These are phyloP conservation scores for Aureobasidium sp. DNA, from an alignment of 2,329 filamentous ascomycete species.

Conservation along the genomic window DNA sequence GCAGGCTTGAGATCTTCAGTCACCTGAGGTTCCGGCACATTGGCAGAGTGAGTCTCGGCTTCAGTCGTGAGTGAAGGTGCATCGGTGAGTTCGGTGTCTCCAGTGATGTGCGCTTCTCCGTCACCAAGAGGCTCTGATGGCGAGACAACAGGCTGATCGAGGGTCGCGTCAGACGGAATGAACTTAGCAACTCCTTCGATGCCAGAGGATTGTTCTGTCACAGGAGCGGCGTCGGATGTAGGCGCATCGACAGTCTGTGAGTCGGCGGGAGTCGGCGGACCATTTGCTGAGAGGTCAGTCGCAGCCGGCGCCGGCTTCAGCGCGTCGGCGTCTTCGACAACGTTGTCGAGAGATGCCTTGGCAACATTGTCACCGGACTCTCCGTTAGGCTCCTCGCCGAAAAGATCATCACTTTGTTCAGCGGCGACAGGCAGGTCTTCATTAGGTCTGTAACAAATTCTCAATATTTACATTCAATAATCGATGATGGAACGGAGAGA, in stretches of 20 bases:
- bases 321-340: not conserved
- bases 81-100: constrained; percentile 17
- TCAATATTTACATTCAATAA: constrained; percentile 17
- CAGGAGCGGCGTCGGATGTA: constrained; percentile 25
- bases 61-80: constrained; percentile 10
- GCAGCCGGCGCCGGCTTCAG: not conserved
- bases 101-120: constrained; percentile 22
- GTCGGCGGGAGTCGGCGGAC: not conserved
- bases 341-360: constrained; percentile 17
- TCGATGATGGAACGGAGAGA: not conserved
- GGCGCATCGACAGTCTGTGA: constrained; percentile 14
- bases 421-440: constrained; percentile 11
- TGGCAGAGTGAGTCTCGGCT: constrained; percentile 17
- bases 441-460: constrained; percentile 14
- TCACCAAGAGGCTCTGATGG: constrained; percentile 35
- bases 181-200: constrained; percentile 39
- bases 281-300: constrained; percentile 10
- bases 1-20: not conserved
- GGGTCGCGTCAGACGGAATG: constrained; percentile 35
- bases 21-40: constrained; percentile 17
- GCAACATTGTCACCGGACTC: constrained; percentile 13
- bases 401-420: constrained; percentile 28
- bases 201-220: constrained; percentile 36
- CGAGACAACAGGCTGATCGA: constrained; percentile 36
- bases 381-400: constrained; percentile 27